Percentiles rank a stretch among this genome's conserved stretches.
phyloP scores from a whole-genome alignment of 306 rosid species.

The Rubus idaeus region DNA sequence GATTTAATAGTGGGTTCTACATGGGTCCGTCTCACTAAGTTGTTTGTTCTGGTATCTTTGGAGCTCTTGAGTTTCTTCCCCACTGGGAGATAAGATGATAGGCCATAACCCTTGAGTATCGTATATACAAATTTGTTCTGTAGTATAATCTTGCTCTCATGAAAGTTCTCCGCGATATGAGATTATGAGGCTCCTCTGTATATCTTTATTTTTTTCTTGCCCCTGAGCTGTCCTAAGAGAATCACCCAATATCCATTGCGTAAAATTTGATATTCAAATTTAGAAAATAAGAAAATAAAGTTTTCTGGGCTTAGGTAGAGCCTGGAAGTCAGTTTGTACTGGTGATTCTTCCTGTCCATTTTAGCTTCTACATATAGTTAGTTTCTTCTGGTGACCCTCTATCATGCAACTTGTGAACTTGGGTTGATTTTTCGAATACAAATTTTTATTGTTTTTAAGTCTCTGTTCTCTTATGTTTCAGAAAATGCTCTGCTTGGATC shows the following conservation, averaged over 20 bases:
- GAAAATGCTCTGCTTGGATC: slow-evolving; percentile 98
- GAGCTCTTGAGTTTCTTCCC: background rate
- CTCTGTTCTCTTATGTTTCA: slow-evolving; percentile 29
- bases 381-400: background rate
- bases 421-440: background rate
- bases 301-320: background rate
- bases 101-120: background rate
- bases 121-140: background rate
- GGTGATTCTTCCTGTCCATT: background rate
- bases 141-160: background rate
- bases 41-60: background rate
- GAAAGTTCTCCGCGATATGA: background rate
- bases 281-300: background rate
- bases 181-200: background rate
- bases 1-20: background rate
- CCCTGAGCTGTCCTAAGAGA: background rate
- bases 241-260: background rate
- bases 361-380: background rate
- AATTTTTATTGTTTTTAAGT: slow-evolving; percentile 9
- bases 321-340: background rate
- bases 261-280: background rate
- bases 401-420: background rate
- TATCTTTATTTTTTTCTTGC: background rate
- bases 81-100: slow-evolving; percentile 20
- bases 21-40: background rate